phyloP scores from a whole-genome alignment of 306 rosid species.

The Cicer judaicum region DNA sequence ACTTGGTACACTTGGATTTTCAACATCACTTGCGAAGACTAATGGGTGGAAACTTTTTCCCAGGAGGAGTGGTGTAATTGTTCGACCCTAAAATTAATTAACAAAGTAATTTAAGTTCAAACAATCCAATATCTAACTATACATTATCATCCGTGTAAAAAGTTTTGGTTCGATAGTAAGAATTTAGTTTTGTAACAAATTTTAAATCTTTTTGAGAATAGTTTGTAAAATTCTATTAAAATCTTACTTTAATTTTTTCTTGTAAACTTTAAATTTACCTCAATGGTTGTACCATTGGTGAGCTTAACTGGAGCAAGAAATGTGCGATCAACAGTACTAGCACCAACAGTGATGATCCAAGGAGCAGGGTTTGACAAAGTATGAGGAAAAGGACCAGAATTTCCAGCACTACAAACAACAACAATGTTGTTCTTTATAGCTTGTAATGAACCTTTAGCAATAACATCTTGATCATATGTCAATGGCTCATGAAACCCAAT shows the following conservation, averaged over 20 bases:
- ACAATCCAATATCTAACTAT: no score
- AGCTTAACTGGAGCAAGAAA: conserved; percentile 65
- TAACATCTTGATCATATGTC: conserved; percentile 59
- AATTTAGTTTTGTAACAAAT: no score
- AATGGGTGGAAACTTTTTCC: conserved; percentile 56
- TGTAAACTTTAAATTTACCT: conserved; percentile 52
- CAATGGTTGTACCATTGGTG: conserved; percentile 54
- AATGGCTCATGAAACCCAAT: conserved; percentile 57
- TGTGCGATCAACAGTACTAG: conserved; percentile 77
- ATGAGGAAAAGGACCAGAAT: conserved; percentile 67
- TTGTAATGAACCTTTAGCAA: conserved; percentile 69
- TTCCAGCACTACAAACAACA: conserved; percentile 89
- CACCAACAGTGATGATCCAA: conserved; percentile 89
- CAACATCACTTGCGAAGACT: conserved; percentile 67
- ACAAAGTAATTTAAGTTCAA: background rate
- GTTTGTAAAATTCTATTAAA: no score
- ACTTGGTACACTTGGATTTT: conserved; percentile 44
- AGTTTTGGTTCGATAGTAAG: no score
- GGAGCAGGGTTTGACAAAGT: conserved; percentile 77
- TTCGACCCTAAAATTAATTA: conserved; percentile 63
- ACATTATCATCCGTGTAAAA: no score
- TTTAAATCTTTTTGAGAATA: no score
- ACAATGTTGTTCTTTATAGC: conserved; percentile 74
- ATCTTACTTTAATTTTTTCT: no score
- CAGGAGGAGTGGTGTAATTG: conserved; percentile 69